phyloP scores from a whole-genome alignment of 345 rosid species.

The Kernera saxatilis region DNA sequence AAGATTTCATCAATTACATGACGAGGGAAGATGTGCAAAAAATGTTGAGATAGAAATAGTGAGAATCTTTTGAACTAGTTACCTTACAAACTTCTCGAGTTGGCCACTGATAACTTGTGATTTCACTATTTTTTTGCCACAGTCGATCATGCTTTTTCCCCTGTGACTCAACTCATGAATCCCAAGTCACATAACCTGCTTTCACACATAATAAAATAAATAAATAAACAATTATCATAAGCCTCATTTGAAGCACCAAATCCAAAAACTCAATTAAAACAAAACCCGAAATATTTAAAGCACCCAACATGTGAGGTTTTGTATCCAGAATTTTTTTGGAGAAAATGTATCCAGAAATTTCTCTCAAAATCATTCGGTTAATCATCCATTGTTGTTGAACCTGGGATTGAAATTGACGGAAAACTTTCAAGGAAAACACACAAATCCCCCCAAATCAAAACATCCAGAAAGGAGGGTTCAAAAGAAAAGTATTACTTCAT shows the following conservation, averaged over 20 bases:
- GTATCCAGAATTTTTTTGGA: no score
- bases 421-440: neutral
- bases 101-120: constrained; percentile 63
- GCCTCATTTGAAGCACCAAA: neutral
- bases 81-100: constrained; percentile 90
- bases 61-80: neutral
- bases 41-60: neutral
- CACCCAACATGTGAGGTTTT: neutral
- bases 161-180: constrained; percentile 36
- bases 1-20: neutral
- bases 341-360: no score
- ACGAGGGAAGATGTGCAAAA: no score
- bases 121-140: constrained; percentile 42
- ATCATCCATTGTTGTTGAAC: constrained; percentile 22
- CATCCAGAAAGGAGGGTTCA: neutral
- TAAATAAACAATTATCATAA: neutral
- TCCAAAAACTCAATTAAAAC: neutral
- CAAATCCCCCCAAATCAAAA: neutral
- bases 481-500: neutral
- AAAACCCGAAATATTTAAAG: neutral
- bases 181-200: constrained; percentile 35
- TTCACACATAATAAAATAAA: neutral
- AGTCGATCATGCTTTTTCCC: constrained; percentile 58
- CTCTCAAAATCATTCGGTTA: neutral
- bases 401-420: neutral